These are phyloP conservation scores for Colletotrichum shisoi DNA, from an alignment of 2,329 filamentous ascomycete species.

Conservation along the genomic window DNA sequence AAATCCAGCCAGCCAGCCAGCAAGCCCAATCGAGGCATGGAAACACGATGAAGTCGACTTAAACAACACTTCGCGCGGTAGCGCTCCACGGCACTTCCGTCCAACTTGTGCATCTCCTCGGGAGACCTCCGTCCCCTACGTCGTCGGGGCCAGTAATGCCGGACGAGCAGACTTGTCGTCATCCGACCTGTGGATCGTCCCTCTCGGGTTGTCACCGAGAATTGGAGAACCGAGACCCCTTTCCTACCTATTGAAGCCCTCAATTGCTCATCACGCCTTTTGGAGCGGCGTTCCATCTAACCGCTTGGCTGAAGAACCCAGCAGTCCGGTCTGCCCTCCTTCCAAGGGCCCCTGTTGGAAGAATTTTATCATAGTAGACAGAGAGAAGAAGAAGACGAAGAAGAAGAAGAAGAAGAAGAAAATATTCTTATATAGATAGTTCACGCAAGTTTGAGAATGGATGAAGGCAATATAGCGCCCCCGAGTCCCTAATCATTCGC, in stretches of 20 bases:
- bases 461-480: no score
- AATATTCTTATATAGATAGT: constrained; percentile 4
- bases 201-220: constrained; percentile 19
- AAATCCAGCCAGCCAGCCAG: background rate
- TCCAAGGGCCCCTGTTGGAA: constrained; percentile 3
- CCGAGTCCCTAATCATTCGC: no score
- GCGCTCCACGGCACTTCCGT: background rate
- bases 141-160: background rate
- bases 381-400: no score
- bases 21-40: no score
- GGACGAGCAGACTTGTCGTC: constrained; percentile 2
- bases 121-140: background rate
- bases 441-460: no score
- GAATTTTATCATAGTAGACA: constrained; percentile 1
- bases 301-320: background rate
- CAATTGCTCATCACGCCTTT: constrained; percentile 7
- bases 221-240: constrained; percentile 8
- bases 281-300: background rate
- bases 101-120: background rate
- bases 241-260: background rate
- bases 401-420: no score
- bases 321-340: background rate
- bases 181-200: constrained; percentile 3
- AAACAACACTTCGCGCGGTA: background rate
- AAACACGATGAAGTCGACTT: background rate